phyloP scores from a whole-genome alignment of 805 yeast genomes.

The Blastobotrys mokoenaii region DNA sequence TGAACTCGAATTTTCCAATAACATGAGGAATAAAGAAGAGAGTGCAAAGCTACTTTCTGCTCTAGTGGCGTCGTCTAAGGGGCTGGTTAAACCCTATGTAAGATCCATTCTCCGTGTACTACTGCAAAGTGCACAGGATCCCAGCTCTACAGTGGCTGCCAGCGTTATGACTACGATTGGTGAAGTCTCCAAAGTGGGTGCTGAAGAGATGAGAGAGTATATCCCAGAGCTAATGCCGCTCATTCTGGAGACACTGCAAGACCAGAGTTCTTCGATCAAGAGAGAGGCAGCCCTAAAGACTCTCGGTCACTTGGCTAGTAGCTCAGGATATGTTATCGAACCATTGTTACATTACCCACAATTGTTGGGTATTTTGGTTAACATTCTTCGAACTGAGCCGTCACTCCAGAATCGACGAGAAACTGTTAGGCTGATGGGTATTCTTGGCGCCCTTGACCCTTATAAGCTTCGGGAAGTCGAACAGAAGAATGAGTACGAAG shows the following conservation, averaged over 20 bases:
- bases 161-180: conserved; percentile 83
- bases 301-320: conserved; percentile 78
- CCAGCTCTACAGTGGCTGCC: conserved; percentile 74
- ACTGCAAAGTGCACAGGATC: conserved; percentile 64
- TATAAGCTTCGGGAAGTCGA: conserved; percentile 91
- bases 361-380: conserved; percentile 69
- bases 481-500: conserved; percentile 42
- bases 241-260: conserved; percentile 79
- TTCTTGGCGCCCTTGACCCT: conserved; percentile 94
- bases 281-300: conserved; percentile 85
- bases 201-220: conserved; percentile 70
- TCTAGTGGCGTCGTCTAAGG: conserved; percentile 68
- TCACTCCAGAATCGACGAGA: conserved; percentile 72
- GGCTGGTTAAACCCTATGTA: conserved; percentile 82
- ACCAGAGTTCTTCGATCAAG: conserved; percentile 80
- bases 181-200: conserved; percentile 80
- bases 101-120: conserved; percentile 84
- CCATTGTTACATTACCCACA: conserved; percentile 91
- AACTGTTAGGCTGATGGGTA: conserved; percentile 82
- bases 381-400: conserved; percentile 72
- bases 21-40: conserved; percentile 74
- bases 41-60: conserved; percentile 68
- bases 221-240: conserved; percentile 77
- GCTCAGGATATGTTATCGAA: conserved; percentile 91
- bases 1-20: conserved; percentile 72